Evolutionary conservation across 2,329 filamentous ascomycete genomes (phyloP).

Genomic region (Malbranchea zuffiana): DNA sequence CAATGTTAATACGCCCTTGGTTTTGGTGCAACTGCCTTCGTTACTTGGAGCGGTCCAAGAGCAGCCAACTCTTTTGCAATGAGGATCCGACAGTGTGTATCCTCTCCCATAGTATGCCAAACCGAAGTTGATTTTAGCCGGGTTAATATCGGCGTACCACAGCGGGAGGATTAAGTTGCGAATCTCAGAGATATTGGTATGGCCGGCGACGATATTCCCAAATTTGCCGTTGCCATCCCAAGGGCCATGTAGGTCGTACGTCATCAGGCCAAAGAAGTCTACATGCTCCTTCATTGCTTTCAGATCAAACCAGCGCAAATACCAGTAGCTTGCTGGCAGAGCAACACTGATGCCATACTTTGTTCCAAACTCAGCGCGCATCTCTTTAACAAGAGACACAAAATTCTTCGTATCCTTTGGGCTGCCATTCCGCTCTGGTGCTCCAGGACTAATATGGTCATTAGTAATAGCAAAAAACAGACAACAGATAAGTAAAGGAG

Average conservation of each 20-base stretch:
- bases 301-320: conserved; percentile 21
- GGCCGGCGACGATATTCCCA: conserved; percentile 8
- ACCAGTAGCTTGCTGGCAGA: conserved; percentile 14
- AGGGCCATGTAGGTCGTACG: conserved; percentile 20
- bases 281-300: conserved; percentile 14
- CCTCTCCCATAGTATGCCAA: conserved; percentile 21
- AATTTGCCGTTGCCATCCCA: conserved; percentile 18
- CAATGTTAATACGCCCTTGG: conserved; percentile 14
- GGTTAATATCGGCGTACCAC: conserved; percentile 19
- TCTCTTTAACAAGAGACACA: conserved; percentile 10
- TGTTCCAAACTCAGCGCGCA: conserved; percentile 5
- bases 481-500: neutral
- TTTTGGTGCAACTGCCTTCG: conserved; percentile 19
- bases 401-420: conserved; percentile 9
- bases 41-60: conserved; percentile 13
- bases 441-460: conserved; percentile 4
- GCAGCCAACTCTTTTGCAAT: conserved; percentile 17
- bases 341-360: conserved; percentile 11
- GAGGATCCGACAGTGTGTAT: conserved; percentile 15
- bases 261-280: conserved; percentile 23
- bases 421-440: neutral
- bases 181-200: conserved; percentile 21
- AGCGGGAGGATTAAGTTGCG: conserved; percentile 20
- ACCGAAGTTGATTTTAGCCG: conserved; percentile 19
- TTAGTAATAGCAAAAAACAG: neutral